Percentiles rank a stretch among this genome's conserved stretches.
Conservation (phyloP, 495 filamentous ascomycete genomes). For the Trichoderma erinaceum region DNA sequence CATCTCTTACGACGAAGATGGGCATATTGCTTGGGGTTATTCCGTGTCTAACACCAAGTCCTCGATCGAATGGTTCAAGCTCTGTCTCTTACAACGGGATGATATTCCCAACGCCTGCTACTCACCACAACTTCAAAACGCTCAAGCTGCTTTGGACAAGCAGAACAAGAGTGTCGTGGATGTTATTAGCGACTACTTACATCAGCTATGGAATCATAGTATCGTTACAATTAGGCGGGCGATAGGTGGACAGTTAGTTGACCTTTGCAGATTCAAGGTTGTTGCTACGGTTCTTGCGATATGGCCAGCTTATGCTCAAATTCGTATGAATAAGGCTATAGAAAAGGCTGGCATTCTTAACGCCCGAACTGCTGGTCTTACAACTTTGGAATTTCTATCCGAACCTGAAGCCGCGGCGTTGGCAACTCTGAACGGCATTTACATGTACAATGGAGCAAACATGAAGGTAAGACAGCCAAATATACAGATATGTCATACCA, state of each 20-base stretch:
- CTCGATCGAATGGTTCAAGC: conserved; percentile 30
- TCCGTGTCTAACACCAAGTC: conserved; percentile 16
- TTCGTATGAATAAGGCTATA: conserved; percentile 20
- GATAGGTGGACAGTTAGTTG: conserved; percentile 8
- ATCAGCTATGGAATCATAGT: conserved; percentile 23
- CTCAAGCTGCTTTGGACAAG: conserved; percentile 15
- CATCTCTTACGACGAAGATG: conserved; percentile 15
- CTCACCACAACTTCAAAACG: conserved; percentile 17
- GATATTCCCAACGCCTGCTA: conserved; percentile 19
- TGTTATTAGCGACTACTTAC: conserved; percentile 24
- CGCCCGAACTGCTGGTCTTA: conserved; percentile 14
- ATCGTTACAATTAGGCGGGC: conserved; percentile 16
- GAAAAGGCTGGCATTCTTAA: conserved; percentile 22
- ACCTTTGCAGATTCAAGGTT: conserved; percentile 21
- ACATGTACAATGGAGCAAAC: conserved; percentile 5
- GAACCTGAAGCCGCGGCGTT: conserved; percentile 29
- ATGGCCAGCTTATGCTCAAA: conserved; percentile 23
- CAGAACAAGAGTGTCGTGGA: conserved; percentile 20
- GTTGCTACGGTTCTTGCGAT: conserved; percentile 28
- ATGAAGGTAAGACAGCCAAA: not conserved
- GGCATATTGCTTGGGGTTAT: conserved; percentile 24
- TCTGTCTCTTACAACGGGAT: conserved; percentile 25
- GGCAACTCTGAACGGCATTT: conserved; percentile 19
- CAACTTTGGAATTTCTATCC: conserved; percentile 20
- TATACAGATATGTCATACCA: not conserved